Conservation (phyloP, 805 yeast species). For the Yamadazyma paraphyllophila region DNA sequence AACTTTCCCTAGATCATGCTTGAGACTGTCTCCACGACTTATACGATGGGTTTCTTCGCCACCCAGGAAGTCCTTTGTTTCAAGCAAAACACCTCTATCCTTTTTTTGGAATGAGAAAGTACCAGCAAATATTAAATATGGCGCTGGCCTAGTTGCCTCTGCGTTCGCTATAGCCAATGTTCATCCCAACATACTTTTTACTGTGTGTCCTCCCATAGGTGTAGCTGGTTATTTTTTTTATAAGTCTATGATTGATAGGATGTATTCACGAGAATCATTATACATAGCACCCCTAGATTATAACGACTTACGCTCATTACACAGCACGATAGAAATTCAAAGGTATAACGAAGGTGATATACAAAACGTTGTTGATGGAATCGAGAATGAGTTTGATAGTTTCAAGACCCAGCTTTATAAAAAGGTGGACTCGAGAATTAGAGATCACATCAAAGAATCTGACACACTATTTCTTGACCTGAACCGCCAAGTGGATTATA, state of each 20-base stretch:
- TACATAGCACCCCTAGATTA: conserved; percentile 1
- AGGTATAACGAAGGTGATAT: conserved; percentile 33
- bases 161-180: conserved; percentile 31
- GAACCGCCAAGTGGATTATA: conserved; percentile 29
- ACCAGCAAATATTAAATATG: conserved; percentile 28
- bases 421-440: conserved; percentile 23
- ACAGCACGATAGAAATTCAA: conserved; percentile 2
- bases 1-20: not conserved
- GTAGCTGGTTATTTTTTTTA: conserved; percentile 26
- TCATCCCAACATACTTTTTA: conserved; percentile 35
- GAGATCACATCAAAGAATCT: conserved; percentile 21
- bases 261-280: conserved; percentile 7
- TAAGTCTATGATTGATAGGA: conserved; percentile 9
- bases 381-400: conserved; percentile 38
- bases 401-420: conserved; percentile 29
- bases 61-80: conserved; percentile 31
- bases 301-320: not conserved
- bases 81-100: conserved; percentile 22
- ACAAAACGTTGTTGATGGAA: conserved; percentile 29
- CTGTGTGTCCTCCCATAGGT: conserved; percentile 36
- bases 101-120: conserved; percentile 26
- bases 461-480: conserved; percentile 24
- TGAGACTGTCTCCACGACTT: not conserved
- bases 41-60: conserved; percentile 16
- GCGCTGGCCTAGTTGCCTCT: conserved; percentile 21